Percentiles rank a stretch among this genome's conserved stretches.
phyloP scores from a whole-genome alignment of 192 early-diverging fungal species.

The Linnemannia zychae region DNA sequence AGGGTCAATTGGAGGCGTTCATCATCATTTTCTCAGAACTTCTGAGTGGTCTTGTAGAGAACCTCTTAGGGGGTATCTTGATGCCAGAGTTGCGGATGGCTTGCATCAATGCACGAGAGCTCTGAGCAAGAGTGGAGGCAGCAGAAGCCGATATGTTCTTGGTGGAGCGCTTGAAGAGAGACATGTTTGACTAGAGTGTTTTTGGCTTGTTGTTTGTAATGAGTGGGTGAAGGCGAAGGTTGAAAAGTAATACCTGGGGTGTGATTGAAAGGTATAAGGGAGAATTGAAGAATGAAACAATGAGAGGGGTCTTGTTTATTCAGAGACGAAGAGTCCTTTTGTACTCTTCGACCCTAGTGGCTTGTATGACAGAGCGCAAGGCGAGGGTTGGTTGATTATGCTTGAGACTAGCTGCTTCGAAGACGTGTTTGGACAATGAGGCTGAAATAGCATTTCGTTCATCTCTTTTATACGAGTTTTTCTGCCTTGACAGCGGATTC shows the following conservation, averaged over 20 bases:
- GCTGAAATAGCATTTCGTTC: not conserved
- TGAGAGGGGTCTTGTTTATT: no score
- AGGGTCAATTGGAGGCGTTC: no score
- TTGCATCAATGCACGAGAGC: not conserved
- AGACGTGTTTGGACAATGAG: not conserved
- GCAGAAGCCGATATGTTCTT: slow-evolving; percentile 19
- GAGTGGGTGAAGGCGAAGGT: no score
- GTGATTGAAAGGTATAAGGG: no score
- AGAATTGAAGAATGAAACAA: no score
- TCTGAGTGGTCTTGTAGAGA: not conserved
- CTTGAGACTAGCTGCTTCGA: not conserved
- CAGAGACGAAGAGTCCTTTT: no score
- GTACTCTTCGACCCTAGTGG: no score
- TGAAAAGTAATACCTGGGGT: no score
- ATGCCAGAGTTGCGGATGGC: not conserved
- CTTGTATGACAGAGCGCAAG: not conserved
- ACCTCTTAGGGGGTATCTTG: not conserved
- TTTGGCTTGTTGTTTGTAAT: not conserved
- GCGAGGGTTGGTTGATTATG: no score
- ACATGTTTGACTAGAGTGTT: slow-evolving; percentile 2
- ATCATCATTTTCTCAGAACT: no score
- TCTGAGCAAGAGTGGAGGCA: not conserved
- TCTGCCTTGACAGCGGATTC: not conserved
- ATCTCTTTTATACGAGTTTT: not conserved
- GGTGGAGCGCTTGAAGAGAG: slow-evolving; percentile 24